Evolutionary conservation across 2,329 filamentous ascomycete species (phyloP), one percentile per base, ranked within the genome.

Genomic region (Fusarium napiforme): DNA sequence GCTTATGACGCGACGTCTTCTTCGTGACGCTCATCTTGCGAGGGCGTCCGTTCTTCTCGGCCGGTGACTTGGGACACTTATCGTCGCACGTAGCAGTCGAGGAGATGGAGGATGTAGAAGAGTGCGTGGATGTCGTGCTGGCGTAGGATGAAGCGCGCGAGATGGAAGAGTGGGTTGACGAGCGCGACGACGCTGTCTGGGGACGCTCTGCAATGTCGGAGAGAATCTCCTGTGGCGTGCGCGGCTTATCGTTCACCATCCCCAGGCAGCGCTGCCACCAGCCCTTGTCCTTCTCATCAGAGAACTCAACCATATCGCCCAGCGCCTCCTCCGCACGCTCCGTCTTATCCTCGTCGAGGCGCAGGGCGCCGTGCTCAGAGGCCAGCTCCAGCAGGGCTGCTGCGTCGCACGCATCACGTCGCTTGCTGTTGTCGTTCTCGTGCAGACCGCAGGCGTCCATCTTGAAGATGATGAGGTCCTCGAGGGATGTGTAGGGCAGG

Each of bases 21-120:
- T 70, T 69, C 46, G 77, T 78, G 28, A 78, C 49, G 73, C 78
- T 79, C 78, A 79, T 78, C 77, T 79, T 79, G 49, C 78, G 75
- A 18, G 78, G 73, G 6, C 78, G 78, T 1, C 50, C 69, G 36
- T 72, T 75, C 67, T 79, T 77, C 46, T 78, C 75, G 15, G 67
- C 50, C 11, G 64, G 50, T 26, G 68, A 67, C 72, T 76, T 70
- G 37, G 60, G 47, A 18, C 61, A 65, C 64, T 76, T 77, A 10
- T 75, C 72, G 26, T 78, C 77, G n/a, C 59, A 46, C 1, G 66
- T 62, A 9, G 59, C 43, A 3, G 67, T 65, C 4, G 77, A 78
- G 1, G 77, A 79, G 60, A 78, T 70, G 45, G 77, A 79, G 0
- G 78, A 79, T 2, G 73, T 66, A 11, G 71, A 63, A 0, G 77